Evolutionary conservation across 306 rosid species (phyloP), one percentile per base, ranked within the genome.

Genomic region (Erythrophleum fordii): DNA sequence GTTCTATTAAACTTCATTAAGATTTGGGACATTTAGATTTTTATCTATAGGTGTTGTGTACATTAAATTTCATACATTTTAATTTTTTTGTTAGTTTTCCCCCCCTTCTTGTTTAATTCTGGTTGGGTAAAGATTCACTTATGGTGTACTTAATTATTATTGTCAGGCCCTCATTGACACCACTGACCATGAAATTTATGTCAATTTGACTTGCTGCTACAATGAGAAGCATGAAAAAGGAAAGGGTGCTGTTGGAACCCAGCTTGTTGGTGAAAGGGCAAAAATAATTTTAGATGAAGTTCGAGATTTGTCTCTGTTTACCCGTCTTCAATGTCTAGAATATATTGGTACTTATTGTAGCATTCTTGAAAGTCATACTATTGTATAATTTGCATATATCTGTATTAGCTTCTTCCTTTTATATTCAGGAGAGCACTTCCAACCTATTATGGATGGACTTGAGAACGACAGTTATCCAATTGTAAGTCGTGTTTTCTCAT

Each of bases 241-340:
- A 70, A 93, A 89, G 85, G 97, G 99, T 77, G 91, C 78, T 81
- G 96, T 95, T 83, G 97, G 91, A 72, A 95, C 99, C 72, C 93
- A 86, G 78, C 97, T 90, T 82, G 86, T 90, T 77, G 89, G 91
- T 83, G 98, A 90, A 86, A 91, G 98, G 88, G 97, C 99, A 69
- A 80, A 87, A 56, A 90, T 89, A 76, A 95, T 95, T 78, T 87
- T 95, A 53, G 90, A 91, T 76, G 99, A 95, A 95, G 86, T 90
- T 79, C 92, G 84, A 34, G 85, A 89, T 69, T 78, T 94, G 84
- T 70, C 85, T 56, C 90, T 90, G 67, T 75, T 85, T 65, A 93
- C 93, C 77, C 94, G 76, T 41, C 83, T 16, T 84, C 87, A 95
- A 79, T 93, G 98, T 88, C 88, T 90, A 69, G 84, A 91, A 77